These are phyloP conservation scores for Narthecium ossifragum DNA, from an alignment of 106 monocot species.

Conservation along the genomic window DNA sequence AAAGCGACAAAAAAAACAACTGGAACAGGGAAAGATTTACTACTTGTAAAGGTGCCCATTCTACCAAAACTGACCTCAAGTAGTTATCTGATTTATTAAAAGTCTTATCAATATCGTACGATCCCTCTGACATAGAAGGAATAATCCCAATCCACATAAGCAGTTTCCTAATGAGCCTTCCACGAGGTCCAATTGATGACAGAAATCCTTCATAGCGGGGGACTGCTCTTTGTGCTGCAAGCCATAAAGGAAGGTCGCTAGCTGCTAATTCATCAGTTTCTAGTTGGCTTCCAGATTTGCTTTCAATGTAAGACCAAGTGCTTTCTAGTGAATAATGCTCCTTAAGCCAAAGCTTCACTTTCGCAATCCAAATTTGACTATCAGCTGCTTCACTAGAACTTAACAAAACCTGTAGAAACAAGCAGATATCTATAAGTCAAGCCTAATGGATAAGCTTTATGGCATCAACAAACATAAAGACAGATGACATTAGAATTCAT, in stretches of 20 bases:
- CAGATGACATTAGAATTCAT: too few species aligned
- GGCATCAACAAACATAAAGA: too few species aligned
- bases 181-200: conserved; percentile 81
- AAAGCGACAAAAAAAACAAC: too few species aligned
- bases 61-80: conserved; percentile 57
- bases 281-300: conserved; percentile 10
- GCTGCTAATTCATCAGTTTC: conserved; percentile 22
- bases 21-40: too few species aligned
- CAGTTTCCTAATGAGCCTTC: conserved; percentile 75
- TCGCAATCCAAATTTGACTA: conserved; percentile 41
- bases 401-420: conserved; percentile 42
- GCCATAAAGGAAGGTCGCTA: conserved; percentile 73
- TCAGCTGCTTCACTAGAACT: conserved; percentile 26
- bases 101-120: conserved; percentile 28
- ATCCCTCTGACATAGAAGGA: conserved; percentile 50
- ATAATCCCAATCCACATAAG: conserved; percentile 72
- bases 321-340: conserved; percentile 49
- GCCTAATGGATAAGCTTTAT: background rate
- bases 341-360: conserved; percentile 62
- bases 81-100: conserved; percentile 33
- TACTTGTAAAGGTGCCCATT: too few species aligned
- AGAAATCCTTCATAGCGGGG: conserved; percentile 84
- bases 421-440: background rate
- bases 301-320: conserved; percentile 18
- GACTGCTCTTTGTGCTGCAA: conserved; percentile 82